Percentiles rank a stretch among this genome's conserved stretches.
These are phyloP conservation scores for Stephanodiscus minutulus DNA, from an alignment of 108 stramenopile species.

Conservation along the genomic window DNA sequence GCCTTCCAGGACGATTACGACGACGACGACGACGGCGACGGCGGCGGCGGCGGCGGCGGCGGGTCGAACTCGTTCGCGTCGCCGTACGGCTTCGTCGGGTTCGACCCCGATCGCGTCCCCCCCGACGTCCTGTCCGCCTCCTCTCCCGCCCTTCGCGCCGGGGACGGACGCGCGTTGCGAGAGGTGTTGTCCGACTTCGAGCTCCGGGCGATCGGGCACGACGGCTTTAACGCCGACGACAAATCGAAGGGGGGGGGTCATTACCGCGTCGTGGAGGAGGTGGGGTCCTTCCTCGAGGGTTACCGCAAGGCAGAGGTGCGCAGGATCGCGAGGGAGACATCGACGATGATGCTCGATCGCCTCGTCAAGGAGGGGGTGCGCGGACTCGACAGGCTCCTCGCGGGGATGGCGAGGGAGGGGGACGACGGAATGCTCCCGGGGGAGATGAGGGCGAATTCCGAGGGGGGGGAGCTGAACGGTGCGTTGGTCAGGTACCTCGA, in stretches of 20 bases:
- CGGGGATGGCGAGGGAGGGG: constrained; percentile 72
- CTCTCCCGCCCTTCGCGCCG: constrained; percentile 63
- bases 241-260: constrained; percentile 79
- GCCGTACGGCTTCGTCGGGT: constrained; percentile 72
- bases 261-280: constrained; percentile 77
- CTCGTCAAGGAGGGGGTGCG: constrained; percentile 76
- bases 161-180: constrained; percentile 64
- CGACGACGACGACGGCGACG: constrained; percentile 28
- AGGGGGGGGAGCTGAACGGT: constrained; percentile 80
- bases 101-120: constrained; percentile 74
- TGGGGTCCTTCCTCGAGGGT: constrained; percentile 81
- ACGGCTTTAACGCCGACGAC: constrained; percentile 81
- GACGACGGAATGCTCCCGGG: constrained; percentile 36
- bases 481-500: constrained; percentile 79
- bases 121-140: constrained; percentile 55
- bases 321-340: constrained; percentile 74
- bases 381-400: constrained; percentile 71
- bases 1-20: constrained; percentile 67
- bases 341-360: constrained; percentile 75
- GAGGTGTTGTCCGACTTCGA: constrained; percentile 78
- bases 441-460: constrained; percentile 24
- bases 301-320: constrained; percentile 81
- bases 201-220: constrained; percentile 80
- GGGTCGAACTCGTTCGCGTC: constrained; percentile 36
- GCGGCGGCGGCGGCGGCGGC: constrained; percentile 16